These are phyloP conservation scores for Sphaerulina musiva DNA, from an alignment of 2,329 filamentous ascomycete genomes.

Conservation along the genomic window DNA sequence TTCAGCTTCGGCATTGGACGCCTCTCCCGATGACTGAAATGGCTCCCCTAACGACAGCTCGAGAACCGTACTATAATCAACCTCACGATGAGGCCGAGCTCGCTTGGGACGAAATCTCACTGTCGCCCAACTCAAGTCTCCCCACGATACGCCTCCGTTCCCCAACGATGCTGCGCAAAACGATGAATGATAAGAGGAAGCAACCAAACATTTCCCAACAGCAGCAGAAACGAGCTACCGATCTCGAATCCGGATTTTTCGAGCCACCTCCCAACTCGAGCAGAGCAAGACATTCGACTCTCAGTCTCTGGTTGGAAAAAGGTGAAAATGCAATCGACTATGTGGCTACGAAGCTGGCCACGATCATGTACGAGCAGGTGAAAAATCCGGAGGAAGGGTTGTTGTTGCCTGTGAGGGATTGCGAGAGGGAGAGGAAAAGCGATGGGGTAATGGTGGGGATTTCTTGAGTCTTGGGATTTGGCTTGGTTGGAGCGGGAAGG, in stretches of 20 bases:
- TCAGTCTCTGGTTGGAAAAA: constrained; percentile 13
- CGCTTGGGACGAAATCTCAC: no score
- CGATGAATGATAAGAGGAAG: neutral
- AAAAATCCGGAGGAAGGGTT: constrained; percentile 23
- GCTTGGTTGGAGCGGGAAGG: no score
- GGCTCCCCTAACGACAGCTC: neutral
- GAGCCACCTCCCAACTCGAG: neutral
- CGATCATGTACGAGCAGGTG: constrained; percentile 21
- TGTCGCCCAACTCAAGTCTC: neutral
- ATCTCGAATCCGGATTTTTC: neutral
- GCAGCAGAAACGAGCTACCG: neutral
- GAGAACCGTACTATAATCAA: no score
- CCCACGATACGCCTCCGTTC: neutral
- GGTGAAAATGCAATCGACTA: constrained; percentile 21
- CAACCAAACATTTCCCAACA: neutral
- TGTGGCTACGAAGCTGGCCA: constrained; percentile 18
- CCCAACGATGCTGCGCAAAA: neutral
- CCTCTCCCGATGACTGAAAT: neutral
- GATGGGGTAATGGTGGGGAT: neutral
- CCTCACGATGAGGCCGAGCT: no score
- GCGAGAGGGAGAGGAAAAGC: constrained; percentile 18
- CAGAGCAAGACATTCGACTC: neutral
- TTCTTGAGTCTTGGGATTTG: neutral
- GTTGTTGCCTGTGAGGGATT: constrained; percentile 22
- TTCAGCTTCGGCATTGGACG: neutral